phyloP scores from a whole-genome alignment of 768 basidiomycete species.

The Suillus lakei region DNA sequence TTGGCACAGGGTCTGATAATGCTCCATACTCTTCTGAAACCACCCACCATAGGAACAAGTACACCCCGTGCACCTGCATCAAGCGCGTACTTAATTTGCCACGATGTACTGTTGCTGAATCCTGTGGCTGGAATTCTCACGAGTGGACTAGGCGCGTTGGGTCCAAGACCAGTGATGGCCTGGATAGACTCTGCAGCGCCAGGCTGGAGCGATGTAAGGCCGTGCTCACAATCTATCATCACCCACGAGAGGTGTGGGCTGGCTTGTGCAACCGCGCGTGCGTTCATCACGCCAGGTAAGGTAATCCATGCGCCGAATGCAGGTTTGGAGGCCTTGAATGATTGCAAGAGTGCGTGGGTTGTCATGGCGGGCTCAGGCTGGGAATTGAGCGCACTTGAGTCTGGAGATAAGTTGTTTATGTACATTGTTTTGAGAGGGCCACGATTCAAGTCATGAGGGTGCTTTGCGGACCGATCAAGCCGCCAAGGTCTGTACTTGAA shows the following conservation, averaged over 20 bases:
- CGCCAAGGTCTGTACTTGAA: background rate
- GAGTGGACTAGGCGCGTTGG: constrained; percentile 53
- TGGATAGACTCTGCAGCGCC: constrained; percentile 60
- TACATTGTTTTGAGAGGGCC: background rate
- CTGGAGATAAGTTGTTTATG: background rate
- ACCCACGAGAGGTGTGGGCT: constrained; percentile 65
- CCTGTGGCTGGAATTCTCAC: constrained; percentile 72
- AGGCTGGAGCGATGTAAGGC: constrained; percentile 57
- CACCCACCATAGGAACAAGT: constrained; percentile 66
- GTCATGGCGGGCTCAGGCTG: constrained; percentile 41
- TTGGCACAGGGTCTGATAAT: background rate
- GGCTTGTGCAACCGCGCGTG: constrained; percentile 61
- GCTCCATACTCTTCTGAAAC: background rate
- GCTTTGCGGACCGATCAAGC: background rate
- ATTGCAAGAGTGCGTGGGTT: constrained; percentile 55
- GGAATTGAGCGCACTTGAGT: background rate
- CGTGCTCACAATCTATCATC: constrained; percentile 72
- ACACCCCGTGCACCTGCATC: constrained; percentile 71
- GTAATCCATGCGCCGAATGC: constrained; percentile 75
- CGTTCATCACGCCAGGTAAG: constrained; percentile 59
- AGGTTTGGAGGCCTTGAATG: constrained; percentile 58
- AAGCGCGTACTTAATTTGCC: constrained; percentile 76
- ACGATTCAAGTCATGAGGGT: constrained; percentile 9
- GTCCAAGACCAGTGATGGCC: constrained; percentile 53
- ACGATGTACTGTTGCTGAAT: constrained; percentile 54